These are phyloP conservation scores for Mycosphaerella sp. DNA, from an alignment of 2,329 filamentous ascomycete genomes.

Conservation along the genomic window DNA sequence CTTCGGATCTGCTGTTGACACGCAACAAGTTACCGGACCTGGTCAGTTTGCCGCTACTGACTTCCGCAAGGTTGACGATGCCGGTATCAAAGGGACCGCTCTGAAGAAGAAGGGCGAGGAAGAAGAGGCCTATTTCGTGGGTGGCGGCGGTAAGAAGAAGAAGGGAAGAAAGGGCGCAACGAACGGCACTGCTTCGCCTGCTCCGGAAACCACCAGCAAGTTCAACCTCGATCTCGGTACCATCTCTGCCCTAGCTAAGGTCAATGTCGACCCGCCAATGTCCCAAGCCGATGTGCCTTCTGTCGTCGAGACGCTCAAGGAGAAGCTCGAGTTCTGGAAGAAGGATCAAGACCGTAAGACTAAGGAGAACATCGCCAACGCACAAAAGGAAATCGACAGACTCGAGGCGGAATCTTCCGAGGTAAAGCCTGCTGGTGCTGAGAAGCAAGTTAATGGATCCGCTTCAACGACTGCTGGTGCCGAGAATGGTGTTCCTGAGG, in stretches of 20 bases:
- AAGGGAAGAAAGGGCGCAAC: conserved; percentile 69
- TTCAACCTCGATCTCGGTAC: conserved; percentile 88
- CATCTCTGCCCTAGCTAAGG: conserved; percentile 79
- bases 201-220: conserved; percentile 45
- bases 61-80: conserved; percentile 75
- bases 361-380: conserved; percentile 89
- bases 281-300: conserved; percentile 73
- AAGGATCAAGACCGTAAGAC: conserved; percentile 83
- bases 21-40: conserved; percentile 57
- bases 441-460: conserved; percentile 49
- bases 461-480: conserved; percentile 47
- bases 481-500: conserved; percentile 54
- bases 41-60: conserved; percentile 73
- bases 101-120: conserved; percentile 73
- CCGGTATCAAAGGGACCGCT: conserved; percentile 77
- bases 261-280: conserved; percentile 84
- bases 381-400: conserved; percentile 88
- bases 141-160: conserved; percentile 74
- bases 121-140: conserved; percentile 76
- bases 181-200: conserved; percentile 53
- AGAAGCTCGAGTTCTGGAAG: conserved; percentile 89
- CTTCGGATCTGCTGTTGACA: conserved; percentile 63
- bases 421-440: conserved; percentile 41
- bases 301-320: conserved; percentile 81
- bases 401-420: conserved; percentile 62